These are phyloP conservation scores for Mucor irregularis DNA, from an alignment of 371 early-diverging fungal genomes.

Conservation along the genomic window DNA sequence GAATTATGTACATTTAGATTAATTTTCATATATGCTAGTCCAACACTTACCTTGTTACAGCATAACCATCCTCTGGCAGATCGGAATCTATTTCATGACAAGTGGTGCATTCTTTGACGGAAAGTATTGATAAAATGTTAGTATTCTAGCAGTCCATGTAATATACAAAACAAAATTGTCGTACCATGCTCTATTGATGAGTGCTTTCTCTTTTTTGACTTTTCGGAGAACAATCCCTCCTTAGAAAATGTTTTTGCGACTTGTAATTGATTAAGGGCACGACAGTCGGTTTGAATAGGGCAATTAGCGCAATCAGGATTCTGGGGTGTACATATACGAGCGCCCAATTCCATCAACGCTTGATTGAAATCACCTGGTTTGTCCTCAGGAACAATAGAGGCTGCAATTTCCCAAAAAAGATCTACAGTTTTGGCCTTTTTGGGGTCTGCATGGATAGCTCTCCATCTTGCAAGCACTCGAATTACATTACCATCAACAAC, in stretches of 20 bases:
- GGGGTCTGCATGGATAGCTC: conserved; percentile 73
- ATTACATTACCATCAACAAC: conserved; percentile 86
- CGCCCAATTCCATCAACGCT: conserved; percentile 84
- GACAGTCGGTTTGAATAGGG: conserved; percentile 63
- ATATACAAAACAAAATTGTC: neutral
- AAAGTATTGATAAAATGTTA: no score
- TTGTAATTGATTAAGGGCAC: conserved; percentile 55
- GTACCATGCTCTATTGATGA: conserved; percentile 25
- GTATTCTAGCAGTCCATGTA: neutral
- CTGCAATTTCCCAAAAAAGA: conserved; percentile 68
- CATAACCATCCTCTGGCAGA: conserved; percentile 30
- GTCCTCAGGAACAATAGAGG: conserved; percentile 48
- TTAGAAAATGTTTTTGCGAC: conserved; percentile 10
- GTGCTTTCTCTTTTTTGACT: conserved; percentile 26
- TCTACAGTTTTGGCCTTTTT: conserved; percentile 61
- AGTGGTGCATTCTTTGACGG: conserved; percentile 32
- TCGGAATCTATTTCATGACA: conserved; percentile 33
- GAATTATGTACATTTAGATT: neutral
- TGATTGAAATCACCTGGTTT: conserved; percentile 85
- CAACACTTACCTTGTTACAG: conserved; percentile 25
- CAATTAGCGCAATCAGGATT: conserved; percentile 71
- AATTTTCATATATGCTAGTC: neutral
- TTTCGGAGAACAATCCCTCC: conserved; percentile 27
- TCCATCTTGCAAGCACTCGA: conserved; percentile 69
- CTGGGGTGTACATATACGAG: conserved; percentile 76